These are phyloP conservation scores for Gossypium anomalum DNA, from an alignment of 345 rosid genomes.

Conservation along the genomic window DNA sequence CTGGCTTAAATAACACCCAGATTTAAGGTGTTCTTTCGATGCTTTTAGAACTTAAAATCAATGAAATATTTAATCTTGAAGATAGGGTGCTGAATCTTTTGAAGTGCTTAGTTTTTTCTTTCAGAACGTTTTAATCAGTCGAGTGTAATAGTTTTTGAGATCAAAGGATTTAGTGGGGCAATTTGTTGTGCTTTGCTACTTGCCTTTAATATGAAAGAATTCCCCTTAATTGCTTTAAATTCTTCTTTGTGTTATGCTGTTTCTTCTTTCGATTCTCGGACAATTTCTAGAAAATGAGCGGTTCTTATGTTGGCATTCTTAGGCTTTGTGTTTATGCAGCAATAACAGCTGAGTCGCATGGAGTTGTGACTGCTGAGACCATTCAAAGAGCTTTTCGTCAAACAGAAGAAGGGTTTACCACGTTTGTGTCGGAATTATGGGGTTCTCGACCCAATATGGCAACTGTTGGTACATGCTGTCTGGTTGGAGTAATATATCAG, in stretches of 20 bases:
- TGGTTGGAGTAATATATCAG: conserved; percentile 74
- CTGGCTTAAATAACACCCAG: neutral
- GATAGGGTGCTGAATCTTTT: neutral
- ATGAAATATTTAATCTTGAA: neutral
- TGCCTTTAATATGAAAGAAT: neutral
- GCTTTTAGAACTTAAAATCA: conserved; percentile 6
- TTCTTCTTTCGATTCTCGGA: conserved; percentile 11
- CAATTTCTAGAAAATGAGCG: conserved; percentile 27
- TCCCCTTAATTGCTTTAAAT: neutral
- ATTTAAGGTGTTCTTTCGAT: neutral
- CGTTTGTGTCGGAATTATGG: conserved; percentile 67
- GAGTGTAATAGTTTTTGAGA: neutral
- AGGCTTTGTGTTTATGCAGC: conserved; percentile 85
- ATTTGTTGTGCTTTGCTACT: neutral
- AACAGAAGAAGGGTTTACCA: conserved; percentile 77
- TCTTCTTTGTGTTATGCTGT: conserved; percentile 7
- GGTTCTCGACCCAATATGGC: conserved; percentile 54
- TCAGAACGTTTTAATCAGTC: neutral
- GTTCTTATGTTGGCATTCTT: conserved; percentile 59
- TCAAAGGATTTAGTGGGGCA: neutral
- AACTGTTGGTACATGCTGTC: conserved; percentile 77
- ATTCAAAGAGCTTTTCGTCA: conserved; percentile 63
- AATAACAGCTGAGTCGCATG: conserved; percentile 55
- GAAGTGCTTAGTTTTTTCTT: neutral
- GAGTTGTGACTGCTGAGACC: conserved; percentile 66